phyloP scores from a whole-genome alignment of 2,329 filamentous ascomycete genomes.

The Penicillium sp. region DNA sequence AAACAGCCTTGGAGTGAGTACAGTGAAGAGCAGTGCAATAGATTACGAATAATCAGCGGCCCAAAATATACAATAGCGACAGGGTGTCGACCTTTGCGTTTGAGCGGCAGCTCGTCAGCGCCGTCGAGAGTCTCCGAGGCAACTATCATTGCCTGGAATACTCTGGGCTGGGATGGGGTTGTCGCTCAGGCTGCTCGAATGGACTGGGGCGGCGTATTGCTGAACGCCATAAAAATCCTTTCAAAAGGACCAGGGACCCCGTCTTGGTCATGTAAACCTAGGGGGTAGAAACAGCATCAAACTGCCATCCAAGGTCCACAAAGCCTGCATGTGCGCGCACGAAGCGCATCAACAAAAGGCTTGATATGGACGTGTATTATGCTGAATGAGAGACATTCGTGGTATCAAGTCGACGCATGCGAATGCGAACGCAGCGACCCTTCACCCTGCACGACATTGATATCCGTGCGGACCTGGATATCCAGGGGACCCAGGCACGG shows the following conservation, averaged over 20 bases:
- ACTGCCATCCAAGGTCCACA: too few species aligned
- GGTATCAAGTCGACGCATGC: background rate
- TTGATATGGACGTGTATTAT: background rate
- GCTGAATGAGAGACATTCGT: background rate
- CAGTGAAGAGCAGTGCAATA: background rate
- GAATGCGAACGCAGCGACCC: conserved; percentile 23
- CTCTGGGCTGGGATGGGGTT: background rate
- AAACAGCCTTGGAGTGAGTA: background rate
- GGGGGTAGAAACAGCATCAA: too few species aligned
- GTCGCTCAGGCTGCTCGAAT: too few species aligned
- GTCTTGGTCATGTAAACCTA: too few species aligned
- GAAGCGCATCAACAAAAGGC: background rate
- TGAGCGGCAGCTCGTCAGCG: background rate
- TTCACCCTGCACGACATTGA: conserved; percentile 32
- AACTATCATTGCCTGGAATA: background rate
- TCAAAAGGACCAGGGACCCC: too few species aligned
- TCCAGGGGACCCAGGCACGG: conserved; percentile 22
- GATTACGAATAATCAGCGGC: background rate
- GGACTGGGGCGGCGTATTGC: too few species aligned
- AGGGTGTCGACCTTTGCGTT: background rate
- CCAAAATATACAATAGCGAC: background rate
- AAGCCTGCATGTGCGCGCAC: too few species aligned
- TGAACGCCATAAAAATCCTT: too few species aligned
- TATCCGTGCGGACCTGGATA: conserved; percentile 39
- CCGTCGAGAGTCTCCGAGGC: background rate